Conservation (phyloP, 306 rosid species). For the Hippophae tibetana region DNA sequence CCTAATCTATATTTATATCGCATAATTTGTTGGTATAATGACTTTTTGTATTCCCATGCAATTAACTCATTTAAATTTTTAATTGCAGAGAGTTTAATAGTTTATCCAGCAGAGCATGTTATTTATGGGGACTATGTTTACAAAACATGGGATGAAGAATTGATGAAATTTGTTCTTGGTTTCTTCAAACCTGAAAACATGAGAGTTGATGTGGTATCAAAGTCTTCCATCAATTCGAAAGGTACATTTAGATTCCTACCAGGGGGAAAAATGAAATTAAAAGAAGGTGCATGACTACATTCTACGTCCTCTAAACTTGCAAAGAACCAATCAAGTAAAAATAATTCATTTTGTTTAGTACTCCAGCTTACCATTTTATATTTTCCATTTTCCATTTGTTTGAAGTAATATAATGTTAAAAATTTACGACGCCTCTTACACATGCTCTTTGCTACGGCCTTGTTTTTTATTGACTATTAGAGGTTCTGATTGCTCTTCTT, state of each 20-base stretch:
- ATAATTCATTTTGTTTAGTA: too few species aligned
- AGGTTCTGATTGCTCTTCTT: not conserved
- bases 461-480: not conserved
- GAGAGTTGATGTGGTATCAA: conserved; percentile 81
- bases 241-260: conserved; percentile 26
- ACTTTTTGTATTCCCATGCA: not conserved
- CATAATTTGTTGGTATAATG: too few species aligned
- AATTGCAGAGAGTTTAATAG: conserved; percentile 57
- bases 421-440: not conserved
- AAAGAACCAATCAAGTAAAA: too few species aligned
- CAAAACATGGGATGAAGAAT: conserved; percentile 71
- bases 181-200: conserved; percentile 85
- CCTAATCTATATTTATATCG: too few species aligned
- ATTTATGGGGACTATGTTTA: conserved; percentile 77
- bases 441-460: not conserved
- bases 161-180: conserved; percentile 55
- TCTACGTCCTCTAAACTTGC: too few species aligned
- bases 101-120: conserved; percentile 74
- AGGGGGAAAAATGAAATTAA: not conserved
- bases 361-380: too few species aligned
- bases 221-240: conserved; percentile 42
- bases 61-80: conserved; percentile 18
- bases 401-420: not conserved
- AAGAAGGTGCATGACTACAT: too few species aligned
- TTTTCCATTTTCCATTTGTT: too few species aligned